Base-by-base conservation (phyloP, 176 grass and related monocot species). In the Poa annua region DNA sequence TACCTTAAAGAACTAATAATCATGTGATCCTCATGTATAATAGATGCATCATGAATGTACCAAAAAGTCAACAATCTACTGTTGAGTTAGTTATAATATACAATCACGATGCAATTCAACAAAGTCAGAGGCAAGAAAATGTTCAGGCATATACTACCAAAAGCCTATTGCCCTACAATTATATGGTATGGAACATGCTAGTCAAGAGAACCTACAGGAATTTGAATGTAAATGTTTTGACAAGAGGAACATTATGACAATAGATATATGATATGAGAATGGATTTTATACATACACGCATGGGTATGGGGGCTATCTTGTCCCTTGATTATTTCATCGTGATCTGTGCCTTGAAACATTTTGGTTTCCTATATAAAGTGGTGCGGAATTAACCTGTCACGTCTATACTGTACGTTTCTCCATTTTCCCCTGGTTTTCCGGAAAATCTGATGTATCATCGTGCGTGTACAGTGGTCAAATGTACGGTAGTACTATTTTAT, bases 161-260 rank as follows among this genome's bases (percentile, higher is more conserved):
- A 64, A 73, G 17, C 13, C n/a, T n/a, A n/a, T n/a, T n/a, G n/a
- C n/a, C 26, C 61, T 76, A 68, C 0, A 81, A 69, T 35, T 48
- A 82, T 67, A 68, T 25, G 48, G 39, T 22, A 80, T 61, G 36
- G 57, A 53, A 64, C 44, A 10, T 82, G n/a, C 79, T 68, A 68
- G 26, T 42, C 56, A 49, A 61, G 81, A 81, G 47, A 86, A 80
- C 65, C 45, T 51, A 87, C 11, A 78, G 71, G 26, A 66, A 73
- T 63, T 88, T 59, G 19, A 75, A 83, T 33, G 8, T 48, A 73
- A 9, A 55, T 35, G 2, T 50, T 79, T 42, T 63, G 66, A 63
- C 20, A 75, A 20, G 22, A 81, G 50, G 24, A 59, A 52, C 6
- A 33, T 29, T 39, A 79, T 66, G 8, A 14, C 4, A 32, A 39